Base-by-base conservation (phyloP, 176 grass and related monocot species). In the Ampelocalamus luodianensis region DNA sequence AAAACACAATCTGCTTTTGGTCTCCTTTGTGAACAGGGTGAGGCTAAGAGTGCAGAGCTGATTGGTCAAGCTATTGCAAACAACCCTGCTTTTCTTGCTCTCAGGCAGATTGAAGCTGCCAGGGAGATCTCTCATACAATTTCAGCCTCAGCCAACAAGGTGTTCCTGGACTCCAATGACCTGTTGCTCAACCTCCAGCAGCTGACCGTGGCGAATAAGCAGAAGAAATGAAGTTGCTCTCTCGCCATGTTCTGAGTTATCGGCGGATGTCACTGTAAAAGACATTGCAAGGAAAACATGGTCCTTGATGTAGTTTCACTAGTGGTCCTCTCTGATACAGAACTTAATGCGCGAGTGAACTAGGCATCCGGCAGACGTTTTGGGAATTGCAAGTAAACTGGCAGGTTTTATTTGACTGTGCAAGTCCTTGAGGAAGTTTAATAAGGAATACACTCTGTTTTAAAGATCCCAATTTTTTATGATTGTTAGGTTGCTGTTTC, bases 41-140 rank as follows among this genome's bases (percentile, higher is more conserved):
- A 97, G 75, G 92, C 90, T 32, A 94, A 94, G 87, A 91, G 92
- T 86, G 92, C 95, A 2, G 86, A 97, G 74, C 86, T 97, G 49
- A 94, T 97, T 69, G 95, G 95, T 39, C 78, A 92, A 69, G 95
- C 95, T 46, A 93, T 97, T 18, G 73, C 92, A 50, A 93, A 81
- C 84, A 94, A 94, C 68, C 95, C 92, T 45, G 95, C 90, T 53
- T 97, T 97, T 80, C 75, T 97, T 71, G 84, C 95, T 23, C 81
- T 94, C 8, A 88, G 92, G 65, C 78, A 91, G 40, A 97, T 97
- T 60, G 95, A 97, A 87, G 92, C 90, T 0, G 95, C 90, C 7
- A 89, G 88, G 79, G 92, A 94, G 73, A 93, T 97, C 66, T 88
- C 95, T 46, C 90, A 94, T 65, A 94, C 87, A 2, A 97, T 97